A percentile compares a stretch with the other conserved stretches of the same genome.
phyloP scores from a whole-genome alignment of 352 stramenopile species.

The Globisporangium emineosum region DNA sequence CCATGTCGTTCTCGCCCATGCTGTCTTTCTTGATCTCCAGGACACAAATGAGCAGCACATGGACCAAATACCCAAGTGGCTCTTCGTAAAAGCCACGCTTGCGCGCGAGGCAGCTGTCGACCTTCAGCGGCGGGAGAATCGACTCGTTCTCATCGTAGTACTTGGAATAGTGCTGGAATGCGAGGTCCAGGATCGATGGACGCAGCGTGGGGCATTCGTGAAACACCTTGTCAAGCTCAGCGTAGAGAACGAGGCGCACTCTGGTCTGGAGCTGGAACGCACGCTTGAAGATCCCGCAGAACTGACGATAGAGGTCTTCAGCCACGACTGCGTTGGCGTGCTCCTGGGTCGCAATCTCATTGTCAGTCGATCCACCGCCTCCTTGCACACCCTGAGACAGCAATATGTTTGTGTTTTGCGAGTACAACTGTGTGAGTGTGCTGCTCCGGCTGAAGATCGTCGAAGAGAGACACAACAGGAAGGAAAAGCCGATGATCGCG shows the following conservation, averaged over 20 bases:
- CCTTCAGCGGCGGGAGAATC: constrained; percentile 41
- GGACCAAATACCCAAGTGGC: constrained; percentile 36
- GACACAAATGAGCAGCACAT: constrained; percentile 35
- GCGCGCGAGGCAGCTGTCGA: constrained; percentile 34
- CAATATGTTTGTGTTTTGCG: constrained; percentile 35
- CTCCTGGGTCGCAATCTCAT: constrained; percentile 36
- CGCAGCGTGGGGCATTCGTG: constrained; percentile 40
- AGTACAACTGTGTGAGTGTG: constrained; percentile 50
- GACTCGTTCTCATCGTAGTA: constrained; percentile 51
- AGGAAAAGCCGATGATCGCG: constrained; percentile 41
- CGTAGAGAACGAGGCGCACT: constrained; percentile 48
- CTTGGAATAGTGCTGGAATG: constrained; percentile 38
- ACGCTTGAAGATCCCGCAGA: constrained; percentile 48
- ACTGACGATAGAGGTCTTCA: constrained; percentile 57
- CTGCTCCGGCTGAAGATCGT: constrained; percentile 34
- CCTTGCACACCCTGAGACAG: constrained; percentile 29
- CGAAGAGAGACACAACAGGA: constrained; percentile 38
- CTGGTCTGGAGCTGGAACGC: constrained; percentile 43
- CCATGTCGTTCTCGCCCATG: constrained; percentile 15
- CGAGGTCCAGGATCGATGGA: constrained; percentile 40
- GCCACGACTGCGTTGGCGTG: constrained; percentile 36
- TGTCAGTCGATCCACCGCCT: constrained; percentile 9
- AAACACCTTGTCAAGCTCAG: constrained; percentile 39
- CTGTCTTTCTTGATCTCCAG: constrained; percentile 20
- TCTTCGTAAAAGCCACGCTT: constrained; percentile 38